A percentile compares a stretch with the other conserved stretches of the same genome.
Conservation (phyloP, 2,329 filamentous ascomycete species). For the Colletotrichum sp. region DNA sequence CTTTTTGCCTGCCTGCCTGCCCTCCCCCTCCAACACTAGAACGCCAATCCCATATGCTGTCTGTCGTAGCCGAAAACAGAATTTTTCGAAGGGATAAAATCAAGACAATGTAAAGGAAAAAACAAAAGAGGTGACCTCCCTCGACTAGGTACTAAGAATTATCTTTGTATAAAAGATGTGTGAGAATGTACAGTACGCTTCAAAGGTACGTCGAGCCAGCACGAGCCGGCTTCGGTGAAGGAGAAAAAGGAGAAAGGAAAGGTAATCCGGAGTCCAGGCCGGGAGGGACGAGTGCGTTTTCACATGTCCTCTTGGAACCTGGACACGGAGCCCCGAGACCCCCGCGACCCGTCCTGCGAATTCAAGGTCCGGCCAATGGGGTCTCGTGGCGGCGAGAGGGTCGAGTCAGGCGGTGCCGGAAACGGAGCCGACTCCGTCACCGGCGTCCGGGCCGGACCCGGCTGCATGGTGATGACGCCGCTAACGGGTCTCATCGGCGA, state of each 20-base stretch:
- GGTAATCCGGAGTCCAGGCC: no score
- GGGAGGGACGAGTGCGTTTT: not conserved
- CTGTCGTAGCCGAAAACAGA: conserved; percentile 2
- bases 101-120: not conserved
- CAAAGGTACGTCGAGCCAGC: not conserved
- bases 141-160: conserved; percentile 17
- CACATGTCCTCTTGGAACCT: conserved; percentile 46
- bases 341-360: conserved; percentile 33
- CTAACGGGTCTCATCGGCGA: conserved; percentile 65
- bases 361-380: conserved; percentile 41
- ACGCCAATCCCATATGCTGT: conserved; percentile 19
- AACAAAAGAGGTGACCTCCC: not conserved
- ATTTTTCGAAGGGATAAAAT: not conserved
- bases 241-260: not conserved
- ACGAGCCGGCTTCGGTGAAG: not conserved
- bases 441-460: conserved; percentile 70
- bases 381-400: conserved; percentile 32
- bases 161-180: conserved; percentile 4
- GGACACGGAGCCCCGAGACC: conserved; percentile 39
- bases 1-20: not conserved
- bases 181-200: conserved; percentile 20
- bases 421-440: conserved; percentile 61
- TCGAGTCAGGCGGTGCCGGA: conserved; percentile 31
- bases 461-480: conserved; percentile 64
- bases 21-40: not conserved